Evolutionary conservation across 192 early-diverging fungal species (phyloP), one percentile per base, ranked within the genome.

Genomic region (Gaertneriomyces semiglobifer): DNA sequence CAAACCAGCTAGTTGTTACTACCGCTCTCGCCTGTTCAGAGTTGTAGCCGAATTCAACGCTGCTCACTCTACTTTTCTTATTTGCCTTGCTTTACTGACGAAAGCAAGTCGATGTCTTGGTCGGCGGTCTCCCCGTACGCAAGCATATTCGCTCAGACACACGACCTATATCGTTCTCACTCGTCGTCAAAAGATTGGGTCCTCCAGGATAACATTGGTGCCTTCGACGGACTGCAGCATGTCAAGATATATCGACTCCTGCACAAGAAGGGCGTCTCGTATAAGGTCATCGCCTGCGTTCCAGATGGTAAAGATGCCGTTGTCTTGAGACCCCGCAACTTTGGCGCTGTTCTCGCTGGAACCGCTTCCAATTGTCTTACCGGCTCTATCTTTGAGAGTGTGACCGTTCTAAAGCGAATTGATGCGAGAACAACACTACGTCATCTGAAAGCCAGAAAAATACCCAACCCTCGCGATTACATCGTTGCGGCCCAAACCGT

Each of bases 301-400:
- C 11, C 58, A 25, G 59, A 62, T n/a, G 61, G 43, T 4, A 6
- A 7, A 7, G 11, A 25, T 18, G 60, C 50, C 16, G 42, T 63
- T 6, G 44, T 53, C 7, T 42, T 68, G 47, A 6, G 41, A 46
- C 60, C 68, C 7, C 19, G 68, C 5, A 62, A 63, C 33, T 70
- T 63, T 60, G 68, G 68, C 16, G 68, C 68, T 12, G 60, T 70
- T 38, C 53, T 70, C 6, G 53, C 41, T 40, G 68, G 19, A 12
- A 12, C 43, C 7, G 20, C 58, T 3, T 44, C 20, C 25, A 45
- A 58, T 33, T 33, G 25, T 33, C 25, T 33, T 33, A 33, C 25
- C 2, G 44, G 60, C 40, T n/a, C 57, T 40, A n/a, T 70, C 39
- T 70, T 70, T 53, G 68, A 55, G 11, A 18, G 62, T 42, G 53